Evolutionary conservation across 495 filamentous ascomycete genomes (phyloP).

Genomic region (Aspergillus haitiensis): DNA sequence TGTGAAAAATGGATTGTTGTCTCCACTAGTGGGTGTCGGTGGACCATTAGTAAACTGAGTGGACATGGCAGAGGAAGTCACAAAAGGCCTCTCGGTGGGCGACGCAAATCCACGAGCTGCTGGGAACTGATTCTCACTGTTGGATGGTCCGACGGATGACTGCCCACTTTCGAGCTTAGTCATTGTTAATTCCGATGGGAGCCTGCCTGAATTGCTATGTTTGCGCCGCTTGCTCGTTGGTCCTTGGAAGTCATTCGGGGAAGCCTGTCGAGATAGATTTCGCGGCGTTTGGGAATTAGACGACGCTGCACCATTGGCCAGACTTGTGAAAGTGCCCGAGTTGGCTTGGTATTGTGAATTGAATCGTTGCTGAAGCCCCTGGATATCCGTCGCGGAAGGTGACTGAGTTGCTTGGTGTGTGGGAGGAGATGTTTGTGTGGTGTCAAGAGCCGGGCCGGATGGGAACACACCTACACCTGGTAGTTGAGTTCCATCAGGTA

Average conservation of each 20-base stretch:
- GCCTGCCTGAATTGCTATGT: conserved; percentile 61
- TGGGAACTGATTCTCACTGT: conserved; percentile 40
- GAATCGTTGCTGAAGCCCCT: conserved; percentile 52
- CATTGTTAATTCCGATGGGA: conserved; percentile 76
- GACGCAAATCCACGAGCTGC: conserved; percentile 45
- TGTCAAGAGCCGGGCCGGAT: conserved; percentile 37
- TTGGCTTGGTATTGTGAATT: conserved; percentile 45
- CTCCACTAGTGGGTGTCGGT: conserved; percentile 62
- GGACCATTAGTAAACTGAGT: conserved; percentile 58
- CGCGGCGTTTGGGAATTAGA: conserved; percentile 58
- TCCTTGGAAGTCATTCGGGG: conserved; percentile 60
- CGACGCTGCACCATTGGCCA: conserved; percentile 35
- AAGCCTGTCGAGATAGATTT: conserved; percentile 69
- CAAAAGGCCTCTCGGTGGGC: conserved; percentile 48
- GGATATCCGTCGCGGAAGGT: conserved; percentile 54
- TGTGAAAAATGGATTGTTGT: conserved; percentile 53
- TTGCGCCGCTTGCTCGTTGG: conserved; percentile 73
- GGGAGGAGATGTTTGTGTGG: conserved; percentile 29
- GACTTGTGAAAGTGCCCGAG: conserved; percentile 36
- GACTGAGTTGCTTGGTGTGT: conserved; percentile 32
- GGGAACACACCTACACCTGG: conserved; percentile 49
- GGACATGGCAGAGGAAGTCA: conserved; percentile 47
- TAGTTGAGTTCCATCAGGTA: conserved; percentile 45
- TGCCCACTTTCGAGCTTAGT: conserved; percentile 66
- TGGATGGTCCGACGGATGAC: conserved; percentile 29